Percentiles rank a stretch among this genome's conserved stretches.
Evolutionary conservation across 2,329 filamentous ascomycete genomes (phyloP).

Genomic region (Trichoderma citrinoviride): DNA sequence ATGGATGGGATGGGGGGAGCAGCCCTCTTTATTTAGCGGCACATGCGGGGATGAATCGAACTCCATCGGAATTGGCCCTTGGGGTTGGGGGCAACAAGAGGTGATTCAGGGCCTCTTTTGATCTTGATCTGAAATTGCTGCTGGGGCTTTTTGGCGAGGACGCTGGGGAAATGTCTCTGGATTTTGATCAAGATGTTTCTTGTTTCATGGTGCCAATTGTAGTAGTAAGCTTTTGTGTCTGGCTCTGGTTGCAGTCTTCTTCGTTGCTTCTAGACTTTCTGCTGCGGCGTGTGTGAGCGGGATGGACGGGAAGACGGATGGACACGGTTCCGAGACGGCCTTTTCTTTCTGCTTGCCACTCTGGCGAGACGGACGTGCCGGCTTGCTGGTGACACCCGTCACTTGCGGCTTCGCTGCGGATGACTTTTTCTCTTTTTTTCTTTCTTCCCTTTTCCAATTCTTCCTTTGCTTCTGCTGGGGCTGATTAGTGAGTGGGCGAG

Average conservation of each 20-base stretch:
- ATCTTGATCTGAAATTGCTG: background rate
- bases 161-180: no score
- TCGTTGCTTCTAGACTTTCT: background rate
- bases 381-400: slow-evolving; percentile 4
- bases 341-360: slow-evolving; percentile 17
- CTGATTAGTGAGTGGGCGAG: no score
- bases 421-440: slow-evolving; percentile 12
- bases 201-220: background rate
- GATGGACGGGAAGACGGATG: background rate
- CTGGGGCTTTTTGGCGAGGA: background rate
- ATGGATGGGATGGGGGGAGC: background rate
- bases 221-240: background rate
- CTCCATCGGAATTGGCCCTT: background rate
- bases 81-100: background rate
- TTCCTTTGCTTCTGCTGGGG: background rate
- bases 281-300: background rate
- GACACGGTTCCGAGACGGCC: background rate
- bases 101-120: background rate
- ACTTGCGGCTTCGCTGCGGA: background rate
- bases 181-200: background rate
- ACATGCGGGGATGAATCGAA: background rate
- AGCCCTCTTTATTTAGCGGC: background rate
- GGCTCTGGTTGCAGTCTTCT: background rate
- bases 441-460: slow-evolving; percentile 18
- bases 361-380: background rate